These are phyloP conservation scores for Cladosporium sp. DNA, from an alignment of 2,329 filamentous ascomycete genomes.

Conservation along the genomic window DNA sequence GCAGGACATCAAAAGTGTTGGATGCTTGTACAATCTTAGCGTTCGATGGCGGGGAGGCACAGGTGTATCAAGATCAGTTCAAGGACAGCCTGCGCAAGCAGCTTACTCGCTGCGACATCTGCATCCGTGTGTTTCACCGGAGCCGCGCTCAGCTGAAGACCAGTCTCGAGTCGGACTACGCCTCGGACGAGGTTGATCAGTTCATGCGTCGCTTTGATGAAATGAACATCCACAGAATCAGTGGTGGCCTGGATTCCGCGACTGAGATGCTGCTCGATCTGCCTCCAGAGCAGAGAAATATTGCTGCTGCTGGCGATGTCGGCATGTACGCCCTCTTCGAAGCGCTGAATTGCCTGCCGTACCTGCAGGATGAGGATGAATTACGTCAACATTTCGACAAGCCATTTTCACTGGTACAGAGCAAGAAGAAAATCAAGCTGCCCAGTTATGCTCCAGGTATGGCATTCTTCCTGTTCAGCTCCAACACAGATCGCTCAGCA, in stretches of 20 bases:
- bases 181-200: constrained; percentile 38
- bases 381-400: constrained; percentile 65
- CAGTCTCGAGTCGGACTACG: constrained; percentile 39
- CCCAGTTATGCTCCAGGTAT: constrained; percentile 74
- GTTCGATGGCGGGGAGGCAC: constrained; percentile 44
- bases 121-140: constrained; percentile 46
- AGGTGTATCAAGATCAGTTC: constrained; percentile 38
- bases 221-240: constrained; percentile 43
- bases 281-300: constrained; percentile 47
- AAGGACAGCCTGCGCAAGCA: constrained; percentile 36
- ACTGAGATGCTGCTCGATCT: constrained; percentile 37
- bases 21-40: constrained; percentile 43
- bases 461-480: constrained; percentile 77
- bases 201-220: constrained; percentile 43
- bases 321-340: constrained; percentile 82
- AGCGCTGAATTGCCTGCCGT: constrained; percentile 75
- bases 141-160: constrained; percentile 37
- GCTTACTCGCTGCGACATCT: constrained; percentile 46
- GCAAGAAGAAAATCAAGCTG: constrained; percentile 72
- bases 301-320: constrained; percentile 49
- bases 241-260: constrained; percentile 38
- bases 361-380: constrained; percentile 56
- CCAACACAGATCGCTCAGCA: constrained; percentile 55
- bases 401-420: constrained; percentile 76
- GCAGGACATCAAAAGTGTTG: constrained; percentile 38